phyloP scores from a whole-genome alignment of 164 flowering plant genomes.

The Dillenia suffruticosa region DNA sequence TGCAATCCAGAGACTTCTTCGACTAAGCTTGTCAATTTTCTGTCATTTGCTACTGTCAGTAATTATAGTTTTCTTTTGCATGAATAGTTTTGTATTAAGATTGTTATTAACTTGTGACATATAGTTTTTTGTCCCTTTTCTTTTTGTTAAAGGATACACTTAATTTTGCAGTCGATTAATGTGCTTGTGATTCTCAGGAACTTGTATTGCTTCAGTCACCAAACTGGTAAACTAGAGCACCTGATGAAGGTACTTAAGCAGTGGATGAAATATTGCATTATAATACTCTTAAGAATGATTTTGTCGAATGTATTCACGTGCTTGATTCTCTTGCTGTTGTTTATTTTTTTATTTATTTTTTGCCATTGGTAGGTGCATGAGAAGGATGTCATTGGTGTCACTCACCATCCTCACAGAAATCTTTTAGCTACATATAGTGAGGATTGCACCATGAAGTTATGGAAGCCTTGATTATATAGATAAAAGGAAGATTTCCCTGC shows the following conservation, averaged over 20 bases:
- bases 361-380: constrained; percentile 71
- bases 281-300: too few species aligned
- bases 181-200: constrained; percentile 42
- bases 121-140: too few species aligned
- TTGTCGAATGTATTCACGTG: too few species aligned
- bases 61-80: background rate
- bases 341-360: background rate
- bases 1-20: background rate
- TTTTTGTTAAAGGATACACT: background rate
- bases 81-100: background rate
- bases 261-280: too few species aligned
- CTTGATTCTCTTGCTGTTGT: background rate
- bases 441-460: constrained; percentile 79
- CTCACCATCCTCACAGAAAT: constrained; percentile 95
- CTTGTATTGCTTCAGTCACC: constrained; percentile 91
- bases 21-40: background rate
- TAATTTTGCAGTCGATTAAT: background rate
- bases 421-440: constrained; percentile 77
- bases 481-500: too few species aligned
- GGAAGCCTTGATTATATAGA: constrained; percentile 61
- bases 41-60: background rate
- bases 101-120: background rate
- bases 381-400: constrained; percentile 86
- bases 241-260: constrained; percentile 69
- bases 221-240: constrained; percentile 92